A percentile compares a stretch with the other conserved stretches of the same genome.
Evolutionary conservation across 139 green algal species (phyloP).

Genomic region (Astrephomene gubernaculifera): DNA sequence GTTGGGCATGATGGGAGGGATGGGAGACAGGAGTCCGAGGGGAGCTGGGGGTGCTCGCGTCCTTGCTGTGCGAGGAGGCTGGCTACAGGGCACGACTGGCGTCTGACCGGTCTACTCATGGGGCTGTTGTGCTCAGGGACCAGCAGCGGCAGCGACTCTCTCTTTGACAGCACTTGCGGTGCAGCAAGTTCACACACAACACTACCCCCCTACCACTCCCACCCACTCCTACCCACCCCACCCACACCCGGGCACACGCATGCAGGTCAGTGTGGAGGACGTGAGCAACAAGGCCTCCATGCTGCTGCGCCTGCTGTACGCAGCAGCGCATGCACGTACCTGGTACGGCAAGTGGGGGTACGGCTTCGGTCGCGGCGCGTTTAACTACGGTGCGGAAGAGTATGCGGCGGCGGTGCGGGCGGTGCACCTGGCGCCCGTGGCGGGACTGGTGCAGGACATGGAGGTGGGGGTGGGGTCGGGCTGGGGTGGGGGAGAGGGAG

Average conservation of each 20-base stretch:
- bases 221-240: too few relatives aligned
- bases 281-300: slow-evolving; percentile 93
- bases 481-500: not conserved
- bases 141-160: too few relatives aligned
- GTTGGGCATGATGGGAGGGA: not conserved
- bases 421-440: slow-evolving; percentile 59
- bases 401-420: slow-evolving; percentile 71
- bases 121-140: too few relatives aligned
- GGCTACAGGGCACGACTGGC: too few relatives aligned
- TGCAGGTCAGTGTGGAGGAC: slow-evolving; percentile 86
- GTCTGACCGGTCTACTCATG: too few relatives aligned
- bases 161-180: too few relatives aligned
- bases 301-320: slow-evolving; percentile 92
- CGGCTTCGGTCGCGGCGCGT: slow-evolving; percentile 88
- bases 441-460: slow-evolving; percentile 71
- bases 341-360: slow-evolving; percentile 98
- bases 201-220: too few relatives aligned
- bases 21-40: not conserved
- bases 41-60: too few relatives aligned
- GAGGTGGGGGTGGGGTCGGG: slow-evolving; percentile 7
- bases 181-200: too few relatives aligned
- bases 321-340: slow-evolving; percentile 74
- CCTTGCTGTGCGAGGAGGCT: too few relatives aligned
- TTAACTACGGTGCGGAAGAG: slow-evolving; percentile 75
- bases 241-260: too few relatives aligned